These are phyloP conservation scores for Trametes punicea DNA, from an alignment of 768 basidiomycete species.

Conservation along the genomic window DNA sequence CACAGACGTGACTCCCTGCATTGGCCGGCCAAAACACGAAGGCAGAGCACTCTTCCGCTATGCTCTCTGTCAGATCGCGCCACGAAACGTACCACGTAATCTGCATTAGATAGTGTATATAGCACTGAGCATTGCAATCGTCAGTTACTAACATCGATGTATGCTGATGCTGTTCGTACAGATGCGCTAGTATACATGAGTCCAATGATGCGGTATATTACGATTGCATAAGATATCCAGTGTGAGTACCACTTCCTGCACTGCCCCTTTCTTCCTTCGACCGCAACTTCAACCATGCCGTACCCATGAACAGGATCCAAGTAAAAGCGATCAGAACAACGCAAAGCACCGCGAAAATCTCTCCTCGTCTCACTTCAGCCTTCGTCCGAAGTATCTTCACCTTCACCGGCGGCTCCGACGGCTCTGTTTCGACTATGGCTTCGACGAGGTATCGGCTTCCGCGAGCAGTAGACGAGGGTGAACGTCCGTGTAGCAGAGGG, in stretches of 20 bases:
- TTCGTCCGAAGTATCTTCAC: slow-evolving; percentile 21
- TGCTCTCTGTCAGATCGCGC: too few species aligned
- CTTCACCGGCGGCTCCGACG: background rate
- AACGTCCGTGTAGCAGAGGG: slow-evolving; percentile 23
- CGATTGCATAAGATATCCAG: background rate
- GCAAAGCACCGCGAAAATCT: slow-evolving; percentile 44
- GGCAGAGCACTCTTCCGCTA: too few species aligned
- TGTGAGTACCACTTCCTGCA: slow-evolving; percentile 1
- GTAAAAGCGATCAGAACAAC: slow-evolving; percentile 43
- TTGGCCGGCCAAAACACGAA: too few species aligned
- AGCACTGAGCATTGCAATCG: too few species aligned
- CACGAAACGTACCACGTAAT: too few species aligned
- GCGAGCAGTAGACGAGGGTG: slow-evolving; percentile 18
- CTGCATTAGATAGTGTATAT: background rate
- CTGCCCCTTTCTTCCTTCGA: slow-evolving; percentile 36
- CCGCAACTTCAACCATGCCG: slow-evolving; percentile 56
- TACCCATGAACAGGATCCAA: slow-evolving; percentile 64
- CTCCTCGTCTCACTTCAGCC: slow-evolving; percentile 40
- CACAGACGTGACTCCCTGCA: too few species aligned
- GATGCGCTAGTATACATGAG: background rate
- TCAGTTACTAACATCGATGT: too few species aligned
- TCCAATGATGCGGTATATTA: background rate
- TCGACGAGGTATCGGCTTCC: slow-evolving; percentile 22
- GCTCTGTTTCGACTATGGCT: background rate
- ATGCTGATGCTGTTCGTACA: background rate